Base-by-base conservation (phyloP, 2,329 filamentous ascomycete genomes). In the Metarhizium robertsii region DNA sequence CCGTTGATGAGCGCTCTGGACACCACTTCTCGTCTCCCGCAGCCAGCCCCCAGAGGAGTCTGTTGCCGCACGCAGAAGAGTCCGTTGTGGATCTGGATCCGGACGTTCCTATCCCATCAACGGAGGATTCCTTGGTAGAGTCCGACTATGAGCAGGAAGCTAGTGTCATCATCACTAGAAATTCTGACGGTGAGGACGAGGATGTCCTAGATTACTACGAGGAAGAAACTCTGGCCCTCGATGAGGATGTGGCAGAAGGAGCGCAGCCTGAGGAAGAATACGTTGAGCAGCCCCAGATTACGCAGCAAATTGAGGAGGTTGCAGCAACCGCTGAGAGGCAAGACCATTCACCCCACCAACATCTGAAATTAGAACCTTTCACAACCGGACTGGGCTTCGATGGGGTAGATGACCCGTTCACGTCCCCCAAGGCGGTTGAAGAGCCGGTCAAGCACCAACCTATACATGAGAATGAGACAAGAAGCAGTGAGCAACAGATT, bases 91-190 rank as follows among this genome's bases (percentile, higher is more conserved):
- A 47, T 36, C 79, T 90, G 57, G 91, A 97, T 67, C 92, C 92
- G 6, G 92, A 97, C 68, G 81, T 94, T 45, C 89, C 92, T 0
- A 90, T 96, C 62, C 92, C 90, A 20, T 95, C 90, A 40, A 86
- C 90, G 14, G 92, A 96, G 70, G 84, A 84, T 61, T 81, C 79
- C 2, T 74, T 83, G 43, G 67, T 83, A 46, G 77, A 80, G n/a
- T 80, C 83, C 8, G 71, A 76, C 30, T 72, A 79, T 43, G 75
- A 75, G 29, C 77, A 79, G 46, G 79, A 78, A 58, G 78, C 75
- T 30, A 85, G 84, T 57, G 78, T 87, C 53, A 78, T 87, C 50
- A 84, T 92, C 65, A 89, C 87, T 62, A 76, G 84, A 45, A 79
- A 86, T 64, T 75, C 77, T 32, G 80, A 85, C 49, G 76, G 80